Conservation (phyloP, 306 rosid species). For the Chamaecrista fasciculata region DNA sequence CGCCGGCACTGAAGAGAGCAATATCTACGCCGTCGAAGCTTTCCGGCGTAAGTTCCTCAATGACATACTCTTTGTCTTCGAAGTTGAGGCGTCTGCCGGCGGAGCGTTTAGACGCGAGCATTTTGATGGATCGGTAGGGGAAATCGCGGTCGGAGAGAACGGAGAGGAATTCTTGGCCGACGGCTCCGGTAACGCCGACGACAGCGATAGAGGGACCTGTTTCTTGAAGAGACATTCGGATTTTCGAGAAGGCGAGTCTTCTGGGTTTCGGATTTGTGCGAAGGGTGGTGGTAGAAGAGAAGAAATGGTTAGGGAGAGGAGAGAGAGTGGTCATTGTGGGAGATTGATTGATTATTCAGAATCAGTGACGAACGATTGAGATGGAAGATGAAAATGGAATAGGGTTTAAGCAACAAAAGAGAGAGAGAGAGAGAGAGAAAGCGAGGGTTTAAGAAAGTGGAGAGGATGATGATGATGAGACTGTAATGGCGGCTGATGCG, state of each 20-base stretch:
- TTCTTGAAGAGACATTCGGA: slow-evolving; percentile 77
- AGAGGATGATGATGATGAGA: not conserved
- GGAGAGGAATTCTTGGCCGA: slow-evolving; percentile 94
- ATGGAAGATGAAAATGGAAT: not conserved
- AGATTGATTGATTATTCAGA: not conserved
- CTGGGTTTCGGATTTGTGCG: slow-evolving; percentile 31
- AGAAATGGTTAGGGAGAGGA: slow-evolving; percentile 38
- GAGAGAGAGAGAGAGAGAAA: not conserved
- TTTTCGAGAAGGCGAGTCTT: slow-evolving; percentile 3
- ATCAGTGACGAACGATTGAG: not conserved
- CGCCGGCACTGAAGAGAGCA: slow-evolving; percentile 96
- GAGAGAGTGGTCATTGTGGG: slow-evolving; percentile 42
- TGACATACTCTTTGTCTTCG: slow-evolving; percentile 53
- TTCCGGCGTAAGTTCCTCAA: slow-evolving; percentile 81
- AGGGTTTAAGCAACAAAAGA: not conserved
- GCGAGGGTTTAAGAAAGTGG: not conserved
- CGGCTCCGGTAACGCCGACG: slow-evolving; percentile 98
- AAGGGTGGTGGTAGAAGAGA: slow-evolving; percentile 32
- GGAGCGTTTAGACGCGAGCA: slow-evolving; percentile 95
- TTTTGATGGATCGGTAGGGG: slow-evolving; percentile 91
- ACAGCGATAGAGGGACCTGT: slow-evolving; percentile 79
- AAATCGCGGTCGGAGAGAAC: slow-evolving; percentile 90
- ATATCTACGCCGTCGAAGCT: slow-evolving; percentile 88
- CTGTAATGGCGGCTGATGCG: slow-evolving; percentile 9
- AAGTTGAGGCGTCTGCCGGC: slow-evolving; percentile 63